Evolutionary conservation across 1,284 basidiomycete genomes (phyloP), one percentile per base, ranked within the genome.

Genomic region (Exobasidium cylindrosporum): DNA sequence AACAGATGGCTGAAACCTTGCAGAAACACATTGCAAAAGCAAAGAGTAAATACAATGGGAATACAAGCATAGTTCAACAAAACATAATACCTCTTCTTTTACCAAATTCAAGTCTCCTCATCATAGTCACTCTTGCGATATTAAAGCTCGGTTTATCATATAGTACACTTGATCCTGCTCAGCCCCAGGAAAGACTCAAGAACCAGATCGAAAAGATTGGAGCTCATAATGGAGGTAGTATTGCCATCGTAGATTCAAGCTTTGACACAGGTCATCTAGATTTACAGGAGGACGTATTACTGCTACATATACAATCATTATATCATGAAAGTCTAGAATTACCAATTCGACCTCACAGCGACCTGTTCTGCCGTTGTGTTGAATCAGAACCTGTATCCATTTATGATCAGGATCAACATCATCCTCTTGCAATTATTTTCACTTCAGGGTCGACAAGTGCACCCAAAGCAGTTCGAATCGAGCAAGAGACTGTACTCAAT

Each of bases 381-480:
- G n/a, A n/a, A n/a, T n/a, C n/a, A n/a, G n/a, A n/a, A n/a, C n/a
- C n/a, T n/a, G n/a, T n/a, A n/a, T n/a, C n/a, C n/a, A n/a, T n/a
- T n/a, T n/a, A 40, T 17, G 35, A 40, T 17, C 35, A 7, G 35
- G 17, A 17, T 10, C 35, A 40, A 40, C 7, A 40, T 17, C 17
- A 7, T 40, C 35, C 35, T 17, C 35, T 40, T 10, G 35, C 35
- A 7, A 97, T 97, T 76, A 91, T 97, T 67, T 97, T 97, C 82
- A 72, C 93, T 14, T 95, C 92, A 43, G 93, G 92, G 54, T 95
- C 91, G 4, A 97, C 93, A 17, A 92, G 92, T 31, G 93, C 92
- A 82, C 95, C 95, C 65, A 97, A 97, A 83, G 94, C 95, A 80
- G 91, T 97, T 64, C 47, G 21, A 31, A 50, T 50, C 47, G 29